Evolutionary conservation across 1,284 basidiomycete genomes (phyloP).

Genomic region (Meira nashicola): DNA sequence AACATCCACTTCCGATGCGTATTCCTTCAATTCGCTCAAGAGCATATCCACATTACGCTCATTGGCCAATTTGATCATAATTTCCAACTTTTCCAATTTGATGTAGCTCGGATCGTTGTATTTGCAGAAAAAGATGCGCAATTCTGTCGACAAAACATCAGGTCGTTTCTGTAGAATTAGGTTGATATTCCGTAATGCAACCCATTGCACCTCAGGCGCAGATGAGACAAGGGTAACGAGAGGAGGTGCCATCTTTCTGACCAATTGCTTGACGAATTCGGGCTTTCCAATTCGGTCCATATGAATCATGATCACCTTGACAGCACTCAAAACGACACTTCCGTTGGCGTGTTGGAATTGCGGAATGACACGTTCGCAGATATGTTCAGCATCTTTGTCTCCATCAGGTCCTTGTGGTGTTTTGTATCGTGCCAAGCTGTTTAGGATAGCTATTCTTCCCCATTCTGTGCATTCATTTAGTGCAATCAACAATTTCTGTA

Average conservation of each 20-base stretch:
- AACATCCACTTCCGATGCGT: constrained; percentile 94
- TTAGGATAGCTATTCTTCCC: constrained; percentile 89
- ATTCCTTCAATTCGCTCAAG: constrained; percentile 91
- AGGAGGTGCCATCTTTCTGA: constrained; percentile 96
- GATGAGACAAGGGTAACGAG: constrained; percentile 65
- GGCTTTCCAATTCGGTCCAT: constrained; percentile 61
- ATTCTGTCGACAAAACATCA: constrained; percentile 84
- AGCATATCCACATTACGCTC: constrained; percentile 91
- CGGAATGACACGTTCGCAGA: constrained; percentile 94
- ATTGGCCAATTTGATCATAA: constrained; percentile 89
- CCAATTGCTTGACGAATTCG: constrained; percentile 77
- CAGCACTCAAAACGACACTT: constrained; percentile 85
- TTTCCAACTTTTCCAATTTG: constrained; percentile 95
- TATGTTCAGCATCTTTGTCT: constrained; percentile 87
- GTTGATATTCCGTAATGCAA: constrained; percentile 92
- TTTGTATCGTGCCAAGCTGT: constrained; percentile 76
- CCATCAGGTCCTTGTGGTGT: constrained; percentile 64
- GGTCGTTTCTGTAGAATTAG: constrained; percentile 87
- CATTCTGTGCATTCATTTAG: constrained; percentile 98
- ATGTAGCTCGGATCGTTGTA: constrained; percentile 99
- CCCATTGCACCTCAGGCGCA: constrained; percentile 79
- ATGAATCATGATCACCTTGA: constrained; percentile 87
- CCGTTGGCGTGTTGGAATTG: constrained; percentile 98
- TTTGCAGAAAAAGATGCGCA: constrained; percentile 99
- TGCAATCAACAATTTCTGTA: constrained; percentile 87